These are phyloP conservation scores for Claviceps africana DNA, from an alignment of 2,329 filamentous ascomycete species.

Conservation along the genomic window DNA sequence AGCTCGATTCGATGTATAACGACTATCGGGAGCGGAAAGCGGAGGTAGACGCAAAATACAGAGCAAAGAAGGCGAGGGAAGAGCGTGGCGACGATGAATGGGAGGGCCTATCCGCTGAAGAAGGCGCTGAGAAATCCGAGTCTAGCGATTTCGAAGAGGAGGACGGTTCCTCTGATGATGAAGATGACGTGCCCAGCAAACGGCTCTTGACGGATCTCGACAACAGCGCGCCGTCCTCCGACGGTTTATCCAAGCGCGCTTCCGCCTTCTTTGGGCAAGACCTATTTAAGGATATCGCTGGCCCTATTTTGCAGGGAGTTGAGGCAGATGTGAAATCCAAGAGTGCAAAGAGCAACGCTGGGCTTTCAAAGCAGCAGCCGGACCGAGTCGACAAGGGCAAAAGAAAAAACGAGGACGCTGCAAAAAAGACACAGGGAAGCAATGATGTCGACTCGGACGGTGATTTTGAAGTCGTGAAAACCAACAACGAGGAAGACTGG, in stretches of 20 bases:
- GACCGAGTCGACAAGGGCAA: neutral
- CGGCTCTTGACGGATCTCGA: constrained; percentile 25
- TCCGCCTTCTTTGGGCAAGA: constrained; percentile 88
- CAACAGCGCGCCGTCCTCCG: constrained; percentile 29
- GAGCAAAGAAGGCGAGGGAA: constrained; percentile 76
- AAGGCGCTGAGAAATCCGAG: constrained; percentile 36
- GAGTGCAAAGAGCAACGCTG: constrained; percentile 13
- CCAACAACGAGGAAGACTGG: constrained; percentile 43
- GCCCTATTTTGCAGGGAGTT: constrained; percentile 43
- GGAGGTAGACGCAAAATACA: constrained; percentile 70
- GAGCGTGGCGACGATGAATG: constrained; percentile 78
- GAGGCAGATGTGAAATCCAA: constrained; percentile 26
- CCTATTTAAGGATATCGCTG: constrained; percentile 57
- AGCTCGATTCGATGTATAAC: constrained; percentile 80
- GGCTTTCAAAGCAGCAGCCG: neutral
- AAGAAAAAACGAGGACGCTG: constrained; percentile 11
- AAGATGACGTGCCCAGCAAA: constrained; percentile 13
- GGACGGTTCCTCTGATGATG: constrained; percentile 23
- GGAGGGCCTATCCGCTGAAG: constrained; percentile 68
- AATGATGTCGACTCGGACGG: constrained; percentile 28
- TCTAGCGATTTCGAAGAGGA: constrained; percentile 47
- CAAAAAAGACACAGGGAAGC: constrained; percentile 1
- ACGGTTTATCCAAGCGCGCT: constrained; percentile 63
- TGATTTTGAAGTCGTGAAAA: constrained; percentile 49
- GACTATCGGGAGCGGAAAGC: constrained; percentile 70